Evolutionary conservation across 768 basidiomycete genomes (phyloP).

Genomic region (Rhodotorula sphaerocarpa): DNA sequence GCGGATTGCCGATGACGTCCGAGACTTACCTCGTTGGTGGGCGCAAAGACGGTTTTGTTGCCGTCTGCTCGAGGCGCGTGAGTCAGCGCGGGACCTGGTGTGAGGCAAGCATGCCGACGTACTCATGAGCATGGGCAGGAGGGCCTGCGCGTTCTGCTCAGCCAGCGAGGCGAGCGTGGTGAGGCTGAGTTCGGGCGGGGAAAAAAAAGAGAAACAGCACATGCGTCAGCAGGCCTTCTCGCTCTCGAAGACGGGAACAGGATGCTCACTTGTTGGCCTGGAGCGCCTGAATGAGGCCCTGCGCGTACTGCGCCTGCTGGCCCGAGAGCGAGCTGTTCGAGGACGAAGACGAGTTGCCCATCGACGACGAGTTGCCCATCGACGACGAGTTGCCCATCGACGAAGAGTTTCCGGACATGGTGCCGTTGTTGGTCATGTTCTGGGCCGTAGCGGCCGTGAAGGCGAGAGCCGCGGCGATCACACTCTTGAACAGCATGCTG

Average conservation of each 20-base stretch:
- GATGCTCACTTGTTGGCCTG: conserved; percentile 15
- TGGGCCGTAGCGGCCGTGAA: conserved; percentile 25
- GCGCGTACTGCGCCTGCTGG: conserved; percentile 33
- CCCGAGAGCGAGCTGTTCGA: too few species aligned
- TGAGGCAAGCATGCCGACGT: background rate
- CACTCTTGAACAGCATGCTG: background rate
- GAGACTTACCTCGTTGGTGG: conserved; percentile 40
- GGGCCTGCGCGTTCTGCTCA: background rate
- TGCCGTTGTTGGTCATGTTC: conserved; percentile 38
- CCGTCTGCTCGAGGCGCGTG: conserved; percentile 1
- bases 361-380: too few species aligned
- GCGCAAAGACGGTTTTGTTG: conserved; percentile 40
- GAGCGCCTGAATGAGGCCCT: conserved; percentile 41
- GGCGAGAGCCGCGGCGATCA: background rate
- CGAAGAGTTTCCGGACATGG: too few species aligned
- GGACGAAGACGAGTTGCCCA: too few species aligned
- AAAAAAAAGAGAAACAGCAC: conserved; percentile 1
- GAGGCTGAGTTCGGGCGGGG: conserved; percentile 18
- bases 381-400: too few species aligned
- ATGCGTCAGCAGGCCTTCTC: conserved; percentile 34
- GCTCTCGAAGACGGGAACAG: background rate
- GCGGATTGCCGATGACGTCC: conserved; percentile 14
- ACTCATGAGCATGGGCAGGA: conserved; percentile 3
- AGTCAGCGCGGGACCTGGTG: background rate
- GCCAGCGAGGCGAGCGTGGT: conserved; percentile 26